phyloP scores from a whole-genome alignment of 768 basidiomycete genomes.

The Calvatia gigantea region DNA sequence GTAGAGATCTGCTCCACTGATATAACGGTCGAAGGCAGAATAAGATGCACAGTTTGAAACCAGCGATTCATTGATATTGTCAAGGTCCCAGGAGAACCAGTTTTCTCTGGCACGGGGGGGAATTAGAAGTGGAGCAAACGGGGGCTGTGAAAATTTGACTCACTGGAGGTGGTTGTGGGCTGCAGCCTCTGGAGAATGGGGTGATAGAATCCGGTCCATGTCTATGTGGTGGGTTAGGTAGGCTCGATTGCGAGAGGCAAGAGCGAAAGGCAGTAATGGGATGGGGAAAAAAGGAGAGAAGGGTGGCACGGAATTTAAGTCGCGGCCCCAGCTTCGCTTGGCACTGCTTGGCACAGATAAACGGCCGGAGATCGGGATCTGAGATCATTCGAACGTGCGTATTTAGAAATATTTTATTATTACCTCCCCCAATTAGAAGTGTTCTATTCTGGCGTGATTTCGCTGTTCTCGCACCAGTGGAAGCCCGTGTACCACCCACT shows the following conservation, averaged over 20 bases:
- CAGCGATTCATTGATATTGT: conserved; percentile 70
- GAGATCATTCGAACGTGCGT: conserved; percentile 23
- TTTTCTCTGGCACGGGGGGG: conserved; percentile 49
- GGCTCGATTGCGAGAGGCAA: conserved; percentile 7
- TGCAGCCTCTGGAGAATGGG: conserved; percentile 69
- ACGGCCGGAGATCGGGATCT: conserved; percentile 15
- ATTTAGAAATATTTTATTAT: conserved; percentile 13
- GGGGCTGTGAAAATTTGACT: conserved; percentile 20
- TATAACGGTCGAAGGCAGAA: conserved; percentile 71
- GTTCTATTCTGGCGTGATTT: conserved; percentile 1
- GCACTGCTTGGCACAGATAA: conserved; percentile 13
- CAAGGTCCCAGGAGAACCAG: conserved; percentile 64
- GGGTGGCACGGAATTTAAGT: conserved; percentile 20
- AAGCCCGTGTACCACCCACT: conserved; percentile 1
- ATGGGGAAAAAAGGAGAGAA: conserved; percentile 12
- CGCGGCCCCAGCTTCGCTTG: conserved; percentile 13
- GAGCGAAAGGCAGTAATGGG: conserved; percentile 10
- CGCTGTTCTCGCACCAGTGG: neutral
- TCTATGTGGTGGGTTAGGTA: conserved; percentile 10
- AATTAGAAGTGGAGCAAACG: conserved; percentile 12
- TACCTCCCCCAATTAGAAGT: conserved; percentile 15
- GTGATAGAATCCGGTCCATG: conserved; percentile 74
- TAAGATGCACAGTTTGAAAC: conserved; percentile 80
- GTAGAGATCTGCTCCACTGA: conserved; percentile 68
- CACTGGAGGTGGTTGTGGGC: conserved; percentile 70